Evolutionary conservation across 208 protist species (phyloP).

Genomic region (Blastocrithidia nonstop): DNA sequence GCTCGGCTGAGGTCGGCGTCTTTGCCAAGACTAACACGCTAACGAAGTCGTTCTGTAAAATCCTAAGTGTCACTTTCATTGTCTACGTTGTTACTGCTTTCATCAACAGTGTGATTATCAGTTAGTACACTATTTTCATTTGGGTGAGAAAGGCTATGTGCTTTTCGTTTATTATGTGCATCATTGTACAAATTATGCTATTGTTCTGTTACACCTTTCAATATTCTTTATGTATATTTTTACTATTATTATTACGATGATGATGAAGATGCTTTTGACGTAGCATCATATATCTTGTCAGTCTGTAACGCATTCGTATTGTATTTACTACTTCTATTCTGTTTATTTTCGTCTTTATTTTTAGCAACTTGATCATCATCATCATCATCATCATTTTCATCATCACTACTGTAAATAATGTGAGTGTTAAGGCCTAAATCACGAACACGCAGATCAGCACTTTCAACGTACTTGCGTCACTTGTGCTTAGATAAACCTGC

Average conservation of each 20-base stretch:
- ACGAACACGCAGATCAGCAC: slow-evolving; percentile 55
- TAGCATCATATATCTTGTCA: not conserved
- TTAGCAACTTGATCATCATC: slow-evolving; percentile 2
- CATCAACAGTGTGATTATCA: too few species aligned
- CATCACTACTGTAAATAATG: slow-evolving; percentile 41
- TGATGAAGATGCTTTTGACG: not conserved
- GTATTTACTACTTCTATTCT: not conserved
- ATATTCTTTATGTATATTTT: too few species aligned
- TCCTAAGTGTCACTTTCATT: slow-evolving; percentile 11
- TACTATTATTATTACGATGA: not conserved
- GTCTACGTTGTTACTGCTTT: slow-evolving; percentile 2
- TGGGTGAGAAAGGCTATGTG: too few species aligned
- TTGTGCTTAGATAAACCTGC: slow-evolving; percentile 80
- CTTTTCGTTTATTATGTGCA: not conserved
- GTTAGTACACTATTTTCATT: too few species aligned
- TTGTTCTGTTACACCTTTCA: too few species aligned
- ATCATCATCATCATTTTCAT: slow-evolving; percentile 36
- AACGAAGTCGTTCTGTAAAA: slow-evolving; percentile 34
- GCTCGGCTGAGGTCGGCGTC: slow-evolving; percentile 40
- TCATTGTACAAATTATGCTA: not conserved
- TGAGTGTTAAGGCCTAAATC: slow-evolving; percentile 61
- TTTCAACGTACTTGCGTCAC: slow-evolving; percentile 60
- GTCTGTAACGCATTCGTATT: not conserved
- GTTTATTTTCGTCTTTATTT: slow-evolving; percentile 1
- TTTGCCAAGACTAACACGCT: slow-evolving; percentile 25